Evolutionary conservation across 176 grass and related monocot genomes (phyloP).

Genomic region (Raddia distichophylla): DNA sequence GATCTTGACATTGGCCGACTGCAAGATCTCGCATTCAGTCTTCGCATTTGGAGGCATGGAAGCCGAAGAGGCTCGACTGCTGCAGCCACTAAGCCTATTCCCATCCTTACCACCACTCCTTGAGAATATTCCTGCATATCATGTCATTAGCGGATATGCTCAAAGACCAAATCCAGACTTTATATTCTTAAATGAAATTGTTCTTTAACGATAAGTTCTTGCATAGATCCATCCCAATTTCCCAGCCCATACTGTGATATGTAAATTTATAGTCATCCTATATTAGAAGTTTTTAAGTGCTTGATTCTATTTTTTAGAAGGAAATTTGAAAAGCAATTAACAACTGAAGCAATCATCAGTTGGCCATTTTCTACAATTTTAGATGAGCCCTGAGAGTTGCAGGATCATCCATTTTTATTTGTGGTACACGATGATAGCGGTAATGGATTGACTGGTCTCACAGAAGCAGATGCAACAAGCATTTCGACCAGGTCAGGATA

Average conservation of each 20-base stretch:
- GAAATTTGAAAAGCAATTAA: neutral
- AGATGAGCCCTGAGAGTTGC: neutral
- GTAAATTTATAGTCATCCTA: neutral
- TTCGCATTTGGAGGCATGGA: slow-evolving; percentile 54
- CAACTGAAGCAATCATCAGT: neutral
- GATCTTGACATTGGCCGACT: slow-evolving; percentile 66
- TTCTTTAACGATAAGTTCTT: neutral
- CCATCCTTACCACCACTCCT: slow-evolving; percentile 59
- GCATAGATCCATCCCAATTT: neutral
- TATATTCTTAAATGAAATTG: neutral
- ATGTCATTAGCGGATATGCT: slow-evolving; percentile 16
- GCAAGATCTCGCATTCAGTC: slow-evolving; percentile 71
- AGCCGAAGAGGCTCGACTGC: slow-evolving; percentile 65
- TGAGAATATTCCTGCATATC: slow-evolving; percentile 58
- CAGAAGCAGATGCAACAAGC: slow-evolving; percentile 5
- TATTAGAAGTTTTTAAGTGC: neutral
- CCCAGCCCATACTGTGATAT: neutral
- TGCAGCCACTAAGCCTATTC: slow-evolving; percentile 58
- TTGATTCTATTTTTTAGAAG: neutral
- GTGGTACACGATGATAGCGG: slow-evolving; percentile 6
- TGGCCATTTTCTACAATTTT: neutral
- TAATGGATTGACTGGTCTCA: neutral
- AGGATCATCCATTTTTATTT: slow-evolving; percentile 5
- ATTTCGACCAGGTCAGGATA: neutral
- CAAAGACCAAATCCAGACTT: slow-evolving; percentile 10